phyloP scores from a whole-genome alignment of 768 basidiomycete species.

The Russula olivacea region DNA sequence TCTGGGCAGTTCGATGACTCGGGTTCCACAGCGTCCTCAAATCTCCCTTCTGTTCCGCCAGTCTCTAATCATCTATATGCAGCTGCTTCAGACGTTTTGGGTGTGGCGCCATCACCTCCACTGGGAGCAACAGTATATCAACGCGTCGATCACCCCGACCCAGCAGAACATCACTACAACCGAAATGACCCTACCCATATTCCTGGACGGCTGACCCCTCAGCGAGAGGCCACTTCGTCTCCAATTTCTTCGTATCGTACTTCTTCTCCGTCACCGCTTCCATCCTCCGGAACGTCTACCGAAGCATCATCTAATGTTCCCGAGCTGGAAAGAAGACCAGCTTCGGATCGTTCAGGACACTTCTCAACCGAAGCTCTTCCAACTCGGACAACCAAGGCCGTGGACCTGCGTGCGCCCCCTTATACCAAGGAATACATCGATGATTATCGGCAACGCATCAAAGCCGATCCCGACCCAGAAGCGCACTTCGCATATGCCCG shows the following conservation, averaged over 20 bases:
- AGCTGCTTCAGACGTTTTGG: constrained; percentile 76
- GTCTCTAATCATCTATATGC: constrained; percentile 50
- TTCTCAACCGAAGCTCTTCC: constrained; percentile 49
- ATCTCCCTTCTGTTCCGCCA: constrained; percentile 26
- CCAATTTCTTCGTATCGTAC: constrained; percentile 3
- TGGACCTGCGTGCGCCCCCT: constrained; percentile 77
- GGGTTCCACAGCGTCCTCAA: background rate
- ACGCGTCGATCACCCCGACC: constrained; percentile 19
- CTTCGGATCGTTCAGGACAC: constrained; percentile 53
- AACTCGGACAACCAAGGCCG: constrained; percentile 70
- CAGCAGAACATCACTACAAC: constrained; percentile 15
- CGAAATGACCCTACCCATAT: constrained; percentile 1
- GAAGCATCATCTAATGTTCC: constrained; percentile 30
- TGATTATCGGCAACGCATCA: constrained; percentile 94
- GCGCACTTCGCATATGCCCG: constrained; percentile 98
- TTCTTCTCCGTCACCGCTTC: constrained; percentile 11
- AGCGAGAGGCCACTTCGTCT: constrained; percentile 1
- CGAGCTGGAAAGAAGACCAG: constrained; percentile 55
- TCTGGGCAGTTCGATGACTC: constrained; percentile 10
- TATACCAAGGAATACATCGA: constrained; percentile 97
- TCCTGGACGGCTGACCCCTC: constrained; percentile 23
- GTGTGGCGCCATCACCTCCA: constrained; percentile 67
- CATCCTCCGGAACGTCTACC: constrained; percentile 25
- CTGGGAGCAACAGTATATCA: constrained; percentile 23
- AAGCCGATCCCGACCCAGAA: constrained; percentile 96